Percentiles rank a stretch among this genome's conserved stretches.
These are phyloP conservation scores for Mortierella sp. DNA, from an alignment of 371 early-diverging fungal genomes.

Conservation along the genomic window DNA sequence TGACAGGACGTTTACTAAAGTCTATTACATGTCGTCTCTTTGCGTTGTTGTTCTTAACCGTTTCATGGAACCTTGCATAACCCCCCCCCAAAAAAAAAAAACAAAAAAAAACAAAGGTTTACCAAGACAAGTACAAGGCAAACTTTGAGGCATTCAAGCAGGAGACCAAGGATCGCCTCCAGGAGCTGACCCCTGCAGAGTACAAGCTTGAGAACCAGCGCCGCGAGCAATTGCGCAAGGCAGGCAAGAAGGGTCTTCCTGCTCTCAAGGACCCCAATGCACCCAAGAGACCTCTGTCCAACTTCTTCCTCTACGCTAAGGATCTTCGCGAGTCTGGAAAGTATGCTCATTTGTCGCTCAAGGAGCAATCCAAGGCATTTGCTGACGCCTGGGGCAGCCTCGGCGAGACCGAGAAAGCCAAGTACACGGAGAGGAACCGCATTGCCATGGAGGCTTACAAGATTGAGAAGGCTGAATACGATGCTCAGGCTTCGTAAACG, in stretches of 20 bases:
- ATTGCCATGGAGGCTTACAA: constrained; percentile 21
- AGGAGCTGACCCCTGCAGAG: constrained; percentile 62
- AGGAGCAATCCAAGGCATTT: constrained; percentile 54
- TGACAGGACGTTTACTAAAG: neutral
- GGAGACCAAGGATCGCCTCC: constrained; percentile 53
- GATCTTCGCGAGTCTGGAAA: constrained; percentile 51
- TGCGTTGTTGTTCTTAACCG: neutral
- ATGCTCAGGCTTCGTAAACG: constrained; percentile 4
- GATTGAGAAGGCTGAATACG: constrained; percentile 36
- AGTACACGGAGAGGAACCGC: constrained; percentile 9
- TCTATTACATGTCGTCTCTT: neutral
- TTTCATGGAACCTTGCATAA: neutral
- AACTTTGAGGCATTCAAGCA: constrained; percentile 45
- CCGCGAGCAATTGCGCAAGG: constrained; percentile 51
- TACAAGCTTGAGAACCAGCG: constrained; percentile 62
- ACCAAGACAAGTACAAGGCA: constrained; percentile 48
- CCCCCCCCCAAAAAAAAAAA: no score
- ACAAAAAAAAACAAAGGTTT: constrained; percentile 34
- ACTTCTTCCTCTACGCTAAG: constrained; percentile 58
- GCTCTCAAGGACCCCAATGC: constrained; percentile 70
- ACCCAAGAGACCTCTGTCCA: constrained; percentile 66
- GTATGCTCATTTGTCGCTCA: constrained; percentile 26
- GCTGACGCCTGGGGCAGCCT: constrained; percentile 39
- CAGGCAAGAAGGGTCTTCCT: constrained; percentile 56
- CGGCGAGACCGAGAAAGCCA: constrained; percentile 35